Percentiles rank a stretch among this genome's conserved stretches.
phyloP scores from a whole-genome alignment of 2,329 filamentous ascomycete species.

The Fusarium ambrosium region DNA sequence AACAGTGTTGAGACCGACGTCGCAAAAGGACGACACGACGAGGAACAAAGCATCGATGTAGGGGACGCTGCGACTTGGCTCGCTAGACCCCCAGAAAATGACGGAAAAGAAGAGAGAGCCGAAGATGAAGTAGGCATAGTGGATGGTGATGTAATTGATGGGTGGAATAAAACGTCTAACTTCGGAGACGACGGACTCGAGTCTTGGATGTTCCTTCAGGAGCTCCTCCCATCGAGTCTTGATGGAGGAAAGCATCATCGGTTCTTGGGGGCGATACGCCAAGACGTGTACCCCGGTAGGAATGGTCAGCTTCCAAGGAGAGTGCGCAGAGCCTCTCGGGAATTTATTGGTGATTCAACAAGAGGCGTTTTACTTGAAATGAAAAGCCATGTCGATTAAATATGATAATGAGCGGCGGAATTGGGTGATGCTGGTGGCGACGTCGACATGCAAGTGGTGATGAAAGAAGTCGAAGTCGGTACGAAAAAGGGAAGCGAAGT shows the following conservation, averaged over 20 bases:
- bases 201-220: slow-evolving; percentile 37
- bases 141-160: slow-evolving; percentile 73
- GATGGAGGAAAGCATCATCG: slow-evolving; percentile 39
- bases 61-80: slow-evolving; percentile 63
- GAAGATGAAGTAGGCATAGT: slow-evolving; percentile 75
- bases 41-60: slow-evolving; percentile 78
- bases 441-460: not conserved
- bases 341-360: slow-evolving; percentile 8
- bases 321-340: slow-evolving; percentile 16
- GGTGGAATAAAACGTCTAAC: slow-evolving; percentile 51
- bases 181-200: slow-evolving; percentile 17
- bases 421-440: not conserved
- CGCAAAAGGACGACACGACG: slow-evolving; percentile 75
- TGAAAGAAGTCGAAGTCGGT: slow-evolving; percentile 5
- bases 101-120: slow-evolving; percentile 68
- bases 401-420: not conserved
- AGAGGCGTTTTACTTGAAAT: slow-evolving; percentile 24
- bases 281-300: slow-evolving; percentile 19
- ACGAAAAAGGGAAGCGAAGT: not conserved
- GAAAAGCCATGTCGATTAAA: slow-evolving; percentile 31
- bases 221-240: slow-evolving; percentile 41
- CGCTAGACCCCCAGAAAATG: slow-evolving; percentile 72
- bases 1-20: slow-evolving; percentile 76
- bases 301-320: slow-evolving; percentile 24
- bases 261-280: slow-evolving; percentile 20